Conservation (phyloP, 768 basidiomycete species). For the Lanmaoa pseudosensibilis region DNA sequence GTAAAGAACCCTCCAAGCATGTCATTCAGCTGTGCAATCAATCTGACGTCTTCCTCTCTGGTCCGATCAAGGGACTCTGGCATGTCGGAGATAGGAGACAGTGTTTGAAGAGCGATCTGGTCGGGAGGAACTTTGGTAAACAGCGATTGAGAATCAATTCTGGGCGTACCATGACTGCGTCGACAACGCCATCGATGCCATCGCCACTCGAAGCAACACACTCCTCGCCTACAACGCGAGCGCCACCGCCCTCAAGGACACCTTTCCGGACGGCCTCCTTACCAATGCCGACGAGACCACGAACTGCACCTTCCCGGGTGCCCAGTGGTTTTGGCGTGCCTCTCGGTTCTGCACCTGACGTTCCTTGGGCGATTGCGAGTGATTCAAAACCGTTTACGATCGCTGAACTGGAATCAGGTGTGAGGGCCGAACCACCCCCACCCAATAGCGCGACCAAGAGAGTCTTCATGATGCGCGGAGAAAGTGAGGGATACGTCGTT, state of each 20-base stretch:
- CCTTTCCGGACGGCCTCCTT: conserved; percentile 84
- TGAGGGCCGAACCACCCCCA: conserved; percentile 15
- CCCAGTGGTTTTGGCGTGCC: conserved; percentile 63
- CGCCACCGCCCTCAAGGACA: conserved; percentile 77
- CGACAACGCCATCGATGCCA: conserved; percentile 48
- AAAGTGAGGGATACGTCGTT: conserved; percentile 85
- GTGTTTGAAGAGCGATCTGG: conserved; percentile 61
- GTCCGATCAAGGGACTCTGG: conserved; percentile 54
- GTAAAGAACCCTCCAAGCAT: conserved; percentile 65
- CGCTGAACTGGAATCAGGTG: conserved; percentile 11
- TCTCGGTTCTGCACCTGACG: conserved; percentile 42
- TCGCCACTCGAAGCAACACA: conserved; percentile 36
- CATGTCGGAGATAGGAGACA: conserved; percentile 59
- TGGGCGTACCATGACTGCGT: conserved; percentile 59
- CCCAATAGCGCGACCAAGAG: conserved; percentile 79
- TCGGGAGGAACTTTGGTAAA: not conserved
- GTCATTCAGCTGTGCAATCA: conserved; percentile 49
- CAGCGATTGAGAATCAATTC: not conserved
- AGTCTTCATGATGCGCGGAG: conserved; percentile 91
- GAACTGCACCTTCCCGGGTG: conserved; percentile 86
- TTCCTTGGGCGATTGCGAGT: conserved; percentile 20
- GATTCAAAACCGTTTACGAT: conserved; percentile 30
- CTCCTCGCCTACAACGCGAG: conserved; percentile 71
- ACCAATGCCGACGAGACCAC: conserved; percentile 82
- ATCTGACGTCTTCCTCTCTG: conserved; percentile 47